A percentile compares a stretch with the other conserved stretches of the same genome.
Evolutionary conservation across 495 filamentous ascomycete genomes (phyloP).

Genomic region (Lasiosphaeris hirsuta): DNA sequence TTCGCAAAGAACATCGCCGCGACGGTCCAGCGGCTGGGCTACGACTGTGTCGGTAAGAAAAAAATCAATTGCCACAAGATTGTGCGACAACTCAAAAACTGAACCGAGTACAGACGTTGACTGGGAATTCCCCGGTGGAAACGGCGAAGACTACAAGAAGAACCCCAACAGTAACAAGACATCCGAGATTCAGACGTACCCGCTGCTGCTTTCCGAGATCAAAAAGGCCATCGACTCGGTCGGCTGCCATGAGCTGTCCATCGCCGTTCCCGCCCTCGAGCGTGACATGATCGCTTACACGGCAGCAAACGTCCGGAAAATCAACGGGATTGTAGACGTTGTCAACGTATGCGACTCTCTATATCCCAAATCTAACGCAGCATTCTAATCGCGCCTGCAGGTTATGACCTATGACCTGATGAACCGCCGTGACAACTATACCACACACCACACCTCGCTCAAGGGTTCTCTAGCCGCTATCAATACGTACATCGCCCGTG

Average conservation of each 20-base stretch:
- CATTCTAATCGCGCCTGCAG: conserved; percentile 1
- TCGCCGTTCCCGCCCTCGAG: conserved; percentile 57
- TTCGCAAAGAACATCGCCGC: conserved; percentile 58
- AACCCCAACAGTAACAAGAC: conserved; percentile 55
- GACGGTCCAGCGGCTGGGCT: conserved; percentile 49
- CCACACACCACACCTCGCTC: conserved; percentile 55
- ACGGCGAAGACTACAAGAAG: conserved; percentile 56
- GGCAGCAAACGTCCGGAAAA: conserved; percentile 51
- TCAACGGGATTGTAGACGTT: conserved; percentile 58
- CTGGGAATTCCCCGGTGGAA: conserved; percentile 70
- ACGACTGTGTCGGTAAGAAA: conserved; percentile 52
- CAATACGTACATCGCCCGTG: conserved; percentile 53
- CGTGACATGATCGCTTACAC: conserved; percentile 64
- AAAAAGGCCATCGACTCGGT: conserved; percentile 49
- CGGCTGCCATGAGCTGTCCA: conserved; percentile 55
- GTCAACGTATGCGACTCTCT: conserved; percentile 43
- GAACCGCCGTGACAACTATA: conserved; percentile 61
- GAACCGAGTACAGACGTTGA: conserved; percentile 46
- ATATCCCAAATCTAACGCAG: no score
- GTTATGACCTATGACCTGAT: conserved; percentile 67
- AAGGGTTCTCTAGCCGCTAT: conserved; percentile 48
- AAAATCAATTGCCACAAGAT: not conserved
- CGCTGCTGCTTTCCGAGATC: conserved; percentile 53
- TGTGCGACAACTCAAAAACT: not conserved
- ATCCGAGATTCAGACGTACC: conserved; percentile 57